Base-by-base conservation (phyloP, 345 rosid species). In the Orychophragmus violaceus region DNA sequence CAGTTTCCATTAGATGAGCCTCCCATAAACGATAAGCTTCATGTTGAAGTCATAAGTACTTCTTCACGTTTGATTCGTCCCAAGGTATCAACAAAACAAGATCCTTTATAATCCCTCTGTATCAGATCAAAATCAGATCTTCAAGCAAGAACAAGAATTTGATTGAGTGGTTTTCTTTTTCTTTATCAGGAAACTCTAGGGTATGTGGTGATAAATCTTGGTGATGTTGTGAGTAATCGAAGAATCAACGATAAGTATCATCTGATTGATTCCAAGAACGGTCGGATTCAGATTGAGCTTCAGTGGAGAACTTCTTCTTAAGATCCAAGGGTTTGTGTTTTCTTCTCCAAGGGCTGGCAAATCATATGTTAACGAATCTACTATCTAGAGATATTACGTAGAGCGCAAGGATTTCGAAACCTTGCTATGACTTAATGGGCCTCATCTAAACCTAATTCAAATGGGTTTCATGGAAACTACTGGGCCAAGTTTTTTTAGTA, bases 211-310 rank as follows among this genome's bases (percentile, higher is more conserved):
- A 78, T 90, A 66, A 80, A 64, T 76, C 82, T 93, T 23, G 69
- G 82, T 1, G 97, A 93, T 66, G 96, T 90, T 45, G 87, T 90
- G 32, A 75, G 33, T 78, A 93, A 93, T 79, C 75, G 78, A 51
- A 82, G 97, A 72, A 85, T 86, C 76, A 86, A 93, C 36, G 91
- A 81, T 70, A 93, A 86, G 77, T 93, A 82, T 74, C 85, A 90
- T 78, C 83, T 93, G n/a, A 90, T 90, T 46, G 94, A 86, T 79
- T 93, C 98, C 2, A 93, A 82, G 78, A 93, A 90, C 19, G 97
- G 98, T 51, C 78, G 83, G 72, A 70, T 87, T 59, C 89, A 87
- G 50, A 80, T 89, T 28, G 96, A 89, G 81, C 72, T 92, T 80
- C 98, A 84, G 60, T 92, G 96, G 98, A 83, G 95, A 80, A 77